Evolutionary conservation across 2,329 filamentous ascomycete species (phyloP).

Genomic region (Fusarium oxysporum): DNA sequence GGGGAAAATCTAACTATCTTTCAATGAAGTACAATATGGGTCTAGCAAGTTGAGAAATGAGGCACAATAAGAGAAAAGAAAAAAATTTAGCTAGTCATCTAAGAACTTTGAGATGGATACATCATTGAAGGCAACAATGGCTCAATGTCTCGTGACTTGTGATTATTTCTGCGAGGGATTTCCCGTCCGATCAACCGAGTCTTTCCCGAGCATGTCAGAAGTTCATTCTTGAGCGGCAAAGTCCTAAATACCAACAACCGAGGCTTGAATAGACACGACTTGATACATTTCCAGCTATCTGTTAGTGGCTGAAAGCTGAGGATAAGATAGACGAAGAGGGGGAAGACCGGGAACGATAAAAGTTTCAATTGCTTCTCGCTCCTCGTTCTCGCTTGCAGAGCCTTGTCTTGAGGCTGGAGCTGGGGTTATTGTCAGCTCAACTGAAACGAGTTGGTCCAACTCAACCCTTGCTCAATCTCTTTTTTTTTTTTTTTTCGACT

Average conservation of each 20-base stretch:
- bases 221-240: background rate
- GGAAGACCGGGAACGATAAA: background rate
- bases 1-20: background rate
- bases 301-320: background rate
- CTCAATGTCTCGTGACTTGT: constrained; percentile 43
- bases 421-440: constrained; percentile 19
- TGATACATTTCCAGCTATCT: background rate
- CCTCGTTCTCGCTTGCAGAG: background rate
- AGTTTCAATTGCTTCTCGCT: background rate
- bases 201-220: constrained; percentile 38
- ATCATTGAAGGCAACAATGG: constrained; percentile 25
- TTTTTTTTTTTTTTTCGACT: background rate
- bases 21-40: background rate
- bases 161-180: constrained; percentile 25
- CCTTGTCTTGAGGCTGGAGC: background rate
- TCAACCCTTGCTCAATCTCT: constrained; percentile 17
- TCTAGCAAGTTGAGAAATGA: background rate
- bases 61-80: background rate
- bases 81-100: background rate
- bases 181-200: constrained; percentile 42
- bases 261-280: background rate
- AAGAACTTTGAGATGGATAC: constrained; percentile 34
- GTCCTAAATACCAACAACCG: background rate
- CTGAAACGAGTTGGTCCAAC: constrained; percentile 13
- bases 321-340: background rate